A percentile compares a stretch with the other conserved stretches of the same genome.
These are phyloP conservation scores for Colletotrichum chrysophilum DNA, from an alignment of 2,329 filamentous ascomycete species.

Conservation along the genomic window DNA sequence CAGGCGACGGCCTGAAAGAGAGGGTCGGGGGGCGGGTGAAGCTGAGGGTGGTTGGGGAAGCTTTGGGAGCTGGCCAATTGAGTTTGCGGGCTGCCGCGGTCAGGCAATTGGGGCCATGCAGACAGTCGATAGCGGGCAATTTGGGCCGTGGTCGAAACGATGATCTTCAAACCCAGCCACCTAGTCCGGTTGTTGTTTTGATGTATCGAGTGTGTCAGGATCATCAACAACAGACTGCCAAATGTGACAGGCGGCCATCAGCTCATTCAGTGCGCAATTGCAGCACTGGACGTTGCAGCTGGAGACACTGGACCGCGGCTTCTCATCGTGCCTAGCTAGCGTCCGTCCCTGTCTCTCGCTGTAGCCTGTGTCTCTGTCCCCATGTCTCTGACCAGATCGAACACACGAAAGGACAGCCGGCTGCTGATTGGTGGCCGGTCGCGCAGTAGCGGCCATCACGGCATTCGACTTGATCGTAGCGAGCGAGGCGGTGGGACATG, in stretches of 20 bases:
- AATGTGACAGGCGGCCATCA: slow-evolving; percentile 1
- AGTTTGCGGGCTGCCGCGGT: background rate
- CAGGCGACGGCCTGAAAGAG: background rate
- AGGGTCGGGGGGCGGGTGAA: background rate
- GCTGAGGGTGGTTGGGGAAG: slow-evolving; percentile 19
- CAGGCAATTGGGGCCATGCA: slow-evolving; percentile 13
- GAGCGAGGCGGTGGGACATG: background rate
- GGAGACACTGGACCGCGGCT: background rate
- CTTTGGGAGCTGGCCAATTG: slow-evolving; percentile 9
- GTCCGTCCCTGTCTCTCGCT: background rate
- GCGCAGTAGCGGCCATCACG: background rate
- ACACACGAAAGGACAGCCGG: background rate
- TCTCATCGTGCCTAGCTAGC: background rate
- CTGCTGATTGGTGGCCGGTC: background rate
- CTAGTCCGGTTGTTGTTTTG: background rate
- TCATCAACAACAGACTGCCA: background rate
- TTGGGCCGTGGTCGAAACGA: slow-evolving; percentile 12
- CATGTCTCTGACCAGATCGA: background rate
- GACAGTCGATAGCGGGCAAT: slow-evolving; percentile 19
- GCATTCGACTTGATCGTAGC: background rate
- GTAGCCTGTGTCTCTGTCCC: background rate
- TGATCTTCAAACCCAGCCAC: slow-evolving; percentile 18
- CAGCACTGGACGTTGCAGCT: slow-evolving; percentile 4
- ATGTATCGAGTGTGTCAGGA: background rate
- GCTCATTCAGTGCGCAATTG: background rate